Percentiles rank a stretch among this genome's conserved stretches.
phyloP scores from a whole-genome alignment of 306 rosid species.

The Sindora glabra region DNA sequence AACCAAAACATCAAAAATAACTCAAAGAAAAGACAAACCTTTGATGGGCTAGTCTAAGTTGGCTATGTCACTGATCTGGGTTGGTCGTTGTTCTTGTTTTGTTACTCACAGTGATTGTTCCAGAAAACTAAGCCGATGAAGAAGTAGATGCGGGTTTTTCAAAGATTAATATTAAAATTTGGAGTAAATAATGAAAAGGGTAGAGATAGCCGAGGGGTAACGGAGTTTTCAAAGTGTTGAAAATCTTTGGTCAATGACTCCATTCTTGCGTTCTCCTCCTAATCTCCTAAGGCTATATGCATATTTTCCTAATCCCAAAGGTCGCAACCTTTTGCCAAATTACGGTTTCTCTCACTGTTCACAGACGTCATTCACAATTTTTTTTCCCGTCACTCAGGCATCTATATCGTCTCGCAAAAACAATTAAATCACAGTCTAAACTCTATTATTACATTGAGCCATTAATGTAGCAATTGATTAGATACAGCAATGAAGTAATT shows the following conservation, averaged over 20 bases:
- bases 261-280: slow-evolving; percentile 35
- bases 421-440: no score
- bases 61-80: slow-evolving; percentile 45
- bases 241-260: slow-evolving; percentile 59
- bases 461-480: no score
- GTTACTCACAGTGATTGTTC: slow-evolving; percentile 13
- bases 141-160: slow-evolving; percentile 19
- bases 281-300: slow-evolving; percentile 26
- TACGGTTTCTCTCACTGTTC: no score
- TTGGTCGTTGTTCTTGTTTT: slow-evolving; percentile 17
- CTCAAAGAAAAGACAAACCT: slow-evolving; percentile 3
- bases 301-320: slow-evolving; percentile 15
- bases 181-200: slow-evolving; percentile 35
- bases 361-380: no score
- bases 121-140: slow-evolving; percentile 28
- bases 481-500: no score
- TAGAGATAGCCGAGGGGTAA: slow-evolving; percentile 42
- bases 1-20: neutral
- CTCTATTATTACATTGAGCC: no score
- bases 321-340: no score
- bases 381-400: no score
- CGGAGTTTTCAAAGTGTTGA: slow-evolving; percentile 58
- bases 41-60: slow-evolving; percentile 8
- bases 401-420: no score
- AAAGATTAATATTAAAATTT: slow-evolving; percentile 15